These are phyloP conservation scores for Mimosa bimucronata DNA, from an alignment of 306 rosid genomes.

Conservation along the genomic window DNA sequence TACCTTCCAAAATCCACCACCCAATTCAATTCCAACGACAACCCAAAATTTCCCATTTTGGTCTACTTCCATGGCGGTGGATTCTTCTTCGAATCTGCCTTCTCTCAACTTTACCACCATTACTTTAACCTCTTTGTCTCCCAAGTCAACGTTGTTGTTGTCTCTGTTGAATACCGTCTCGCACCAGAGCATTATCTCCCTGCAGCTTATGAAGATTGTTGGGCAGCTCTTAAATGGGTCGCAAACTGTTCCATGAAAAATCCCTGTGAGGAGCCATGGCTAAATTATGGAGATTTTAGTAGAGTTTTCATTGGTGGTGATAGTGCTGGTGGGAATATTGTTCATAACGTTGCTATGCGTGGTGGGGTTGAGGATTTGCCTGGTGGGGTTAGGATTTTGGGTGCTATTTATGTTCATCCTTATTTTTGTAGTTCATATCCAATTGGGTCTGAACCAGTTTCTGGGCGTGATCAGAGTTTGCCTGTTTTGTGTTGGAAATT, in stretches of 20 bases:
- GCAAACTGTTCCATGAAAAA: slow-evolving; percentile 3
- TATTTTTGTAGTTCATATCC: slow-evolving; percentile 47
- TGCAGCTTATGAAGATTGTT: slow-evolving; percentile 43
- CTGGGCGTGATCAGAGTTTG: not conserved
- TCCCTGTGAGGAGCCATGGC: slow-evolving; percentile 46
- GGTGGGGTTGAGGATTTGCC: slow-evolving; percentile 42
- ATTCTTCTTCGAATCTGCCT: slow-evolving; percentile 46
- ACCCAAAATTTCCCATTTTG: slow-evolving; percentile 42
- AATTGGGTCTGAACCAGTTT: slow-evolving; percentile 34
- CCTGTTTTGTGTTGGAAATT: slow-evolving; percentile 33
- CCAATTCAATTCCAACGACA: not conserved
- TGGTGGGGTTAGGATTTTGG: slow-evolving; percentile 34
- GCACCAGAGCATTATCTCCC: slow-evolving; percentile 52
- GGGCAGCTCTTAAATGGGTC: slow-evolving; percentile 51
- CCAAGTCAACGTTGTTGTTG: slow-evolving; percentile 37
- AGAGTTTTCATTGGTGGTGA: slow-evolving; percentile 53
- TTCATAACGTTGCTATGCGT: slow-evolving; percentile 47
- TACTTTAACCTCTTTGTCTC: slow-evolving; percentile 45
- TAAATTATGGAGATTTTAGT: slow-evolving; percentile 38
- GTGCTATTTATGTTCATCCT: slow-evolving; percentile 49
- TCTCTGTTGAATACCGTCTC: slow-evolving; percentile 50
- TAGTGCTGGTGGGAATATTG: slow-evolving; percentile 59
- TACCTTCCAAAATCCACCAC: slow-evolving; percentile 28
- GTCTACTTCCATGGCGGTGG: slow-evolving; percentile 56
- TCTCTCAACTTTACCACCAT: slow-evolving; percentile 44